phyloP scores from a whole-genome alignment of 129 eudicot genomes.

The Ambrosia artemisiifolia region DNA sequence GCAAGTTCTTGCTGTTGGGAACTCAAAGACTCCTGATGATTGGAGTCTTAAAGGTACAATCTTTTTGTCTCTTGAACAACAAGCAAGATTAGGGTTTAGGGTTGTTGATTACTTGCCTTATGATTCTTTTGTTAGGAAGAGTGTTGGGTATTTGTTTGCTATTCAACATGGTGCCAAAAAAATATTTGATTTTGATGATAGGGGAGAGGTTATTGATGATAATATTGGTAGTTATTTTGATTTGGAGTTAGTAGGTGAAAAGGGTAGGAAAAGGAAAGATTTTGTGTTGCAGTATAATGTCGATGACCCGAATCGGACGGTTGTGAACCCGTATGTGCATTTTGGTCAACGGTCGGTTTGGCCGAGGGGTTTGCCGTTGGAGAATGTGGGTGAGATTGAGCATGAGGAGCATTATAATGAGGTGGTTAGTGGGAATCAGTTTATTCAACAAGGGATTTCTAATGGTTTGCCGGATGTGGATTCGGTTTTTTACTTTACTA shows the following conservation, averaged over 20 bases:
- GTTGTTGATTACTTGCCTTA: slow-evolving; percentile 89
- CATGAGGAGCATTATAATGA: slow-evolving; percentile 81
- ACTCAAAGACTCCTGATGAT: slow-evolving; percentile 75
- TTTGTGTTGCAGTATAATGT: slow-evolving; percentile 70
- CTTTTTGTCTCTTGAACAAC: slow-evolving; percentile 68
- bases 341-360: slow-evolving; percentile 93
- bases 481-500: slow-evolving; percentile 85
- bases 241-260: slow-evolving; percentile 62
- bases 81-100: slow-evolving; percentile 73
- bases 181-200: slow-evolving; percentile 81
- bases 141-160: slow-evolving; percentile 87
- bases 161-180: slow-evolving; percentile 94
- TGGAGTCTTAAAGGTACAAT: slow-evolving; percentile 85
- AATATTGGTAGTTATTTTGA: slow-evolving; percentile 83
- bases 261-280: slow-evolving; percentile 71
- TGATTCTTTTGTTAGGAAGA: slow-evolving; percentile 79
- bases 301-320: slow-evolving; percentile 69
- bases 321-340: slow-evolving; percentile 89
- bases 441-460: slow-evolving; percentile 87
- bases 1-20: slow-evolving; percentile 89
- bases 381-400: slow-evolving; percentile 80
- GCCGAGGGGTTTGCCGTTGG: slow-evolving; percentile 94
- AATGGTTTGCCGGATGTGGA: slow-evolving; percentile 97
- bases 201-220: slow-evolving; percentile 75
- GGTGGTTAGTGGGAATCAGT: slow-evolving; percentile 77